phyloP scores from a whole-genome alignment of 106 monocot species.

The Iris macrosiphon region DNA sequence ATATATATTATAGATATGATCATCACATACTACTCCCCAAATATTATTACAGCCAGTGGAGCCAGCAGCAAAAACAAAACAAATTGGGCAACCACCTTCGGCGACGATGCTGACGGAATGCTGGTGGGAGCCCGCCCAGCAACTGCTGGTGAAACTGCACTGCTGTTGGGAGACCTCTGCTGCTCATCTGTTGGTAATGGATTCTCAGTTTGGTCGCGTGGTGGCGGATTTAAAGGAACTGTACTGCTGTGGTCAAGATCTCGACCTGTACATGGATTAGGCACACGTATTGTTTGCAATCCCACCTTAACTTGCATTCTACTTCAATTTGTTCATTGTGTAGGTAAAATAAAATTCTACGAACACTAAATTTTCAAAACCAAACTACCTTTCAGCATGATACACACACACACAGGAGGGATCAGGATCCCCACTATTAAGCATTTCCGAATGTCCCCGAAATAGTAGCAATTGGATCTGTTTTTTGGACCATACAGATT shows the following conservation, averaged over 20 bases:
- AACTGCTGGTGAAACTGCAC: constrained; percentile 65
- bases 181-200: constrained; percentile 74
- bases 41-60: constrained; percentile 29
- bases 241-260: constrained; percentile 48
- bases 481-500: too few relatives aligned
- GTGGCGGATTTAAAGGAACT: constrained; percentile 44
- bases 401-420: too few relatives aligned
- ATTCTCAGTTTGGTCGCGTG: constrained; percentile 42
- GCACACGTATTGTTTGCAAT: too few relatives aligned
- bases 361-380: too few relatives aligned
- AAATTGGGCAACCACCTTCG: not conserved
- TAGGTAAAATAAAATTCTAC: too few relatives aligned
- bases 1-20: constrained; percentile 7
- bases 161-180: constrained; percentile 41
- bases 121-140: constrained; percentile 58
- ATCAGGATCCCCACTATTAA: too few relatives aligned
- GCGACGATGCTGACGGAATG: constrained; percentile 18
- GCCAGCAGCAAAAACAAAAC: constrained; percentile 31
- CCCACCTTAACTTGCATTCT: too few relatives aligned
- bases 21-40: constrained; percentile 14
- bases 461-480: too few relatives aligned
- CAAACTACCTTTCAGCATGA: too few relatives aligned
- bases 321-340: too few relatives aligned
- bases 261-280: constrained; percentile 31
- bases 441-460: too few relatives aligned